Evolutionary conservation across 768 basidiomycete genomes (phyloP), one percentile per base, ranked within the genome.

Genomic region (Phanerochaete carnosa): DNA sequence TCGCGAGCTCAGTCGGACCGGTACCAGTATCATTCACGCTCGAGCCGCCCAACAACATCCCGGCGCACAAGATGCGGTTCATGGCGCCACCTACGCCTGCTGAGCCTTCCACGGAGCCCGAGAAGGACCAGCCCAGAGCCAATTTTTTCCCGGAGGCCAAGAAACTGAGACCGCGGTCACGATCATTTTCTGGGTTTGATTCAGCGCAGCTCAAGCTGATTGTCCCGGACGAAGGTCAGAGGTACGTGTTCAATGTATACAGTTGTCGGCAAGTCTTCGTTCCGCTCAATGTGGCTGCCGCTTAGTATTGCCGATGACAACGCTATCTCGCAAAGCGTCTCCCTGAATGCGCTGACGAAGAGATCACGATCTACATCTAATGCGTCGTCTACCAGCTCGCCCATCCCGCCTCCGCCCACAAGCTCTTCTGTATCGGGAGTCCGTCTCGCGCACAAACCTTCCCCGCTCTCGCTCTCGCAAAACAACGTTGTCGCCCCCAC

Each of bases 111-210:
- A 26, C 23, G 8, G 45, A 37, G 39, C 19, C 50, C 32, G 57
- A 19, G 47, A 23, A 43, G 54, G 16, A 37, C 39, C 28, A 35
- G 35, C 86, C 82, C 0, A 72, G 88, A 15, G 77, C 87, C 0
- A 86, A 88, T 50, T 90, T 92, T 66, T 78, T 83, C 59, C 89
- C 90, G 0, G 79, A 80, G 58, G 76, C 75, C 9, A 76, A 78
- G 7, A 77, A 77, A 2, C 65, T 75, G 9, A 74, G 91, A 6
- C 83, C 81, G 15, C 73, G 82, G 5, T 92, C 91, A 4, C 72
- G 90, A 53, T 91, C 89, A 23, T 93, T 93, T 68, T 92, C 90
- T 9, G 87, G 83, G 2, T 87, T 91, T 71, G 81, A 84, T 54
- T 75, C 78, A 3, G 65, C 71, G 4, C 65, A 57, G 6, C 56